Evolutionary conservation across 768 basidiomycete species (phyloP).

Genomic region (Termitomyces sp.): DNA sequence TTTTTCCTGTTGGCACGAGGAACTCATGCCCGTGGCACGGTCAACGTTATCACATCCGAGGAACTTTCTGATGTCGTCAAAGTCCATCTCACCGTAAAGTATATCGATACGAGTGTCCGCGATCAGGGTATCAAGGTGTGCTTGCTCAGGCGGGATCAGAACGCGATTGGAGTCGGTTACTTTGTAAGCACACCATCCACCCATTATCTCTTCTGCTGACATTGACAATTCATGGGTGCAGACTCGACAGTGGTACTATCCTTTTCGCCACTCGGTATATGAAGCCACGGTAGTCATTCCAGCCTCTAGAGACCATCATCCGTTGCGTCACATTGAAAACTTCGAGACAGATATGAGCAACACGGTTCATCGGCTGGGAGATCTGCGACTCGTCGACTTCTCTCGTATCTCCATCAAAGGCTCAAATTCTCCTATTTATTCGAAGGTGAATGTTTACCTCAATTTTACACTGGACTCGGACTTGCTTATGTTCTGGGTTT

Average conservation of each 20-base stretch:
- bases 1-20: slow-evolving; percentile 28
- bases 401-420: slow-evolving; percentile 30
- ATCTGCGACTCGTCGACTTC: slow-evolving; percentile 34
- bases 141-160: slow-evolving; percentile 19
- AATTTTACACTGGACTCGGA: background rate
- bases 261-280: background rate
- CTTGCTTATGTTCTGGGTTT: background rate
- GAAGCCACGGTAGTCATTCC: slow-evolving; percentile 37
- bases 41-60: slow-evolving; percentile 23
- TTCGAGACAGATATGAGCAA: slow-evolving; percentile 41
- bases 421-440: slow-evolving; percentile 29
- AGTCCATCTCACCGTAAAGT: slow-evolving; percentile 24
- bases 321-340: slow-evolving; percentile 30
- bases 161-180: slow-evolving; percentile 31
- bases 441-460: slow-evolving; percentile 24
- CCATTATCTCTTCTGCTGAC: background rate
- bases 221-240: background rate
- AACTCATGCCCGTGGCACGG: slow-evolving; percentile 18
- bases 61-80: slow-evolving; percentile 17
- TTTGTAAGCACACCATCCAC: slow-evolving; percentile 24
- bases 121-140: slow-evolving; percentile 26
- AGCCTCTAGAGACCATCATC: slow-evolving; percentile 12
- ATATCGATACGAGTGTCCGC: slow-evolving; percentile 14
- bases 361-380: slow-evolving; percentile 32
- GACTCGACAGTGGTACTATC: slow-evolving; percentile 7